Evolutionary conservation across 192 early-diverging fungal genomes (phyloP), one percentile per base, ranked within the genome.

Genomic region (Gryganskiella cystojenkinii): DNA sequence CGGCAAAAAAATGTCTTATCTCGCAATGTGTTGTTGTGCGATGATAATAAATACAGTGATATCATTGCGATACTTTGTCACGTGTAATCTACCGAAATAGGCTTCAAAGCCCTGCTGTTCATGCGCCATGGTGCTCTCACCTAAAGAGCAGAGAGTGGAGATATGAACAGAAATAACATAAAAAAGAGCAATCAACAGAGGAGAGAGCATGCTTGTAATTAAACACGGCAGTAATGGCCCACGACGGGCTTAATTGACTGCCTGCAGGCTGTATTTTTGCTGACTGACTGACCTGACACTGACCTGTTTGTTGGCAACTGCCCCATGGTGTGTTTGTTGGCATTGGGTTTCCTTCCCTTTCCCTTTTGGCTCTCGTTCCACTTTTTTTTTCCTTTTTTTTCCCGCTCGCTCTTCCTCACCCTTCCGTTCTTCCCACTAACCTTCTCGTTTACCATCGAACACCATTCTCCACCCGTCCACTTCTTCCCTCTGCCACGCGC

Each of bases 381-480:
- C 28, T n/a, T 35, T 19, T 33, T 45, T 47, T 49, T 24, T 43
- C 14, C 33, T 60, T 64, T 27, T 69, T 17, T 53, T 40, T 37
- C 34, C 27, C 14, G 35, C 31, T 53, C 44, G 22, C 47, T 46
- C 40, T 59, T 19, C n/a, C 22, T 53, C 10, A 14, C 28, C 30
- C 31, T 28, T 20, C n/a, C 55, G 10, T 37, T 11, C 24, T 44
- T 49, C 47, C 14, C 17, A 8, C 30, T 51, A 19, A 8, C 49
- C 45, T 31, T 20, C 46, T 34, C 54, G 19, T n/a, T 28, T 40
- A n/a, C n/a, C 51, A 28, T 52, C 22, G 25, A 33, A 17, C 54
- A 19, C 52, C 28, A 54, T 30, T 19, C 52, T 15, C 24, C 42
- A 40, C 28, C 24, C 47, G 7, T 24, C 64, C 13, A 22, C 15